Evolutionary conservation across 257 asterid genomes (phyloP), one percentile per base, ranked within the genome.

Genomic region (Sherardia arvensis): DNA sequence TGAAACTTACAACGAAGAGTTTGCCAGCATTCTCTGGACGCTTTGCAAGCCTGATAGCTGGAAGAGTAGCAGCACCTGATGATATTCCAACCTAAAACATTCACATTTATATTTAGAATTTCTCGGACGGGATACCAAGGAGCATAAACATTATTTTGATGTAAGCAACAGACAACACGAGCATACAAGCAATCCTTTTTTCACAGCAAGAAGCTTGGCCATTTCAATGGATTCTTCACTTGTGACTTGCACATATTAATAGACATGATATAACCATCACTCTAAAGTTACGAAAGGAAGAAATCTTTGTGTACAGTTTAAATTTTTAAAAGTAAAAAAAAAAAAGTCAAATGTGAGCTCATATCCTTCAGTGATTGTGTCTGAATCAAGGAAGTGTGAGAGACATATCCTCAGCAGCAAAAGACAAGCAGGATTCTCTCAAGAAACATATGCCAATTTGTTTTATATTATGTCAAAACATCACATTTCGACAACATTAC

Each of bases 51-150:
- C 57, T 79, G 67, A 91, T 81, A 29, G 96, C 95, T 5, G 95
- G 90, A 0, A 94, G 90, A 0, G 98, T 86, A 3, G 98, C 96
- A 1, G 96, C 96, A 68, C 98, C 98, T 32, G 96, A 91, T 72
- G 98, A 91, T 61, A 91, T 91, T 48, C 95, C 96, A 55, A 85
- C 91, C 98, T 91, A 84, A 58, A 71, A n/a, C n/a, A 67, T 22
- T 29, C 25, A 53, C 56, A 45, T 53, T 55, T 59, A 60, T 53
- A 25, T 55, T 72, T 22, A 53, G 62, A 71, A 69, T n/a, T 48
- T 34, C 45, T 26, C 18, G 33, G 21, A 30, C 53, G 53, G 6
- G 3, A 68, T 23, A 38, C 43, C 36, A 27, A 61, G 38, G 21
- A 51, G 21, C 14, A 28, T 11, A 25, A 54, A 12, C n/a, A 23